A percentile compares a stretch with the other conserved stretches of the same genome.
Conservation (phyloP, 1,284 basidiomycete genomes). For the Earliella scabrosa region DNA sequence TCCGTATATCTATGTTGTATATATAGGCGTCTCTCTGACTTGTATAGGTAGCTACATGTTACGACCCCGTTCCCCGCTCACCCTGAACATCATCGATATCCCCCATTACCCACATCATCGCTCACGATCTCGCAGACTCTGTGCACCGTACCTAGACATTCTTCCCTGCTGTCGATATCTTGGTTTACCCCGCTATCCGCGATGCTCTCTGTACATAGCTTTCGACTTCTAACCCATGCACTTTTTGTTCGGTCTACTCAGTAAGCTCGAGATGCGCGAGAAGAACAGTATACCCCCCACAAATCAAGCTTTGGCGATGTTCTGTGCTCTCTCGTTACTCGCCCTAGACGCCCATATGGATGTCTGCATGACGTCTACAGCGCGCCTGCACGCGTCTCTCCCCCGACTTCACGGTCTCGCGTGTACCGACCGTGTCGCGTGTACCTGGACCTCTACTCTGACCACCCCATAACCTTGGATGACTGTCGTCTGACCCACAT, state of each 20-base stretch:
- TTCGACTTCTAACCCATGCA: slow-evolving; percentile 15
- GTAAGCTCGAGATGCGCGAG: too few relatives aligned
- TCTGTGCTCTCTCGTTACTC: too few relatives aligned
- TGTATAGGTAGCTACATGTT: slow-evolving; percentile 18
- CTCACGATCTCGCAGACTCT: neutral
- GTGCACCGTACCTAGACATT: slow-evolving; percentile 12
- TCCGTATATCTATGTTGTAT: slow-evolving; percentile 29
- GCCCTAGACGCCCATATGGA: too few relatives aligned
- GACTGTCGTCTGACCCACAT: neutral
- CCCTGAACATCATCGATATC: neutral
- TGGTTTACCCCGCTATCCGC: slow-evolving; percentile 8
- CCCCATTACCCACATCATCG: neutral
- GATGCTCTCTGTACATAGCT: slow-evolving; percentile 16
- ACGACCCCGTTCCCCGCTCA: slow-evolving; percentile 2
- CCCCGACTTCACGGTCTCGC: too few relatives aligned
- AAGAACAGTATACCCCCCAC: too few relatives aligned
- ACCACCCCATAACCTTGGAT: neutral
- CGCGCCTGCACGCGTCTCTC: too few relatives aligned
- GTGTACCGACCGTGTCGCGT: too few relatives aligned
- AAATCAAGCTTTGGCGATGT: too few relatives aligned
- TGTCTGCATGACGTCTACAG: too few relatives aligned
- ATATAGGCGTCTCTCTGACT: slow-evolving; percentile 5
- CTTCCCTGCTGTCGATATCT: slow-evolving; percentile 11
- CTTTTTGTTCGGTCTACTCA: neutral
- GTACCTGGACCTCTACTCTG: neutral